Evolutionary conservation across 2,329 filamentous ascomycete species (phyloP), one percentile per base, ranked within the genome.

Genomic region (Ascochyta rabiei): DNA sequence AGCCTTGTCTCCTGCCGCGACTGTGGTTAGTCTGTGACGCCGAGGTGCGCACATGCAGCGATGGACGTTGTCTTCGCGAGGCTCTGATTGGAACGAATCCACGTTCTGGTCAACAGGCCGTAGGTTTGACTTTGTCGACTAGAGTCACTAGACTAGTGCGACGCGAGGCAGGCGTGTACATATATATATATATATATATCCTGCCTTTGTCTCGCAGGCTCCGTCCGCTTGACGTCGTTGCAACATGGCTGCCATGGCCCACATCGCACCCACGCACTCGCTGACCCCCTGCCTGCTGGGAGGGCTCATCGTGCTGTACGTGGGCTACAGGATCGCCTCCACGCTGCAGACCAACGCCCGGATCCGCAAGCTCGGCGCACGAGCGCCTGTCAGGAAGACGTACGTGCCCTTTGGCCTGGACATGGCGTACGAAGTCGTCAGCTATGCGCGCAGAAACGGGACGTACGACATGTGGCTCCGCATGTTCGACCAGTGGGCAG

Each of bases 391-490:
- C 8, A 64, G 75, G 33, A 68, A 60, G 3, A 74, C 71, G 3
- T 77, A 74, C 51, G 61, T 75, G 6, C 79, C 79, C 1, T 71
- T 69, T 35, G 89, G 87, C 41, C 60, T 93, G 37, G 88, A 90
- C 61, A 79, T 91, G 56, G 76, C 92, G 28, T 79, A 77, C 64
- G 69, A 75, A n/a, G 81, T 82, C n/a, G 67, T 91, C 39, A 73
- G 74, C 26, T 76, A 83, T 40, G 81, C 82, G 7, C 72, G 79
- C 43, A 68, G 75, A 0, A 76, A 91, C 67, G 74, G 79, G 40
- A 86, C 86, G 56, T 77, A 88, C 26, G 80, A 86, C 40, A 78
- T 84, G 56, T 96, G 89, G 88, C 61, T 77, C 7, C 55, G 73
- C 2, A 73, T 81, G 48, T 83, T 92, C 66, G 42, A 60, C 8